These are phyloP conservation scores for Ophiobolus disseminans DNA, from an alignment of 2,329 filamentous ascomycete genomes.

Conservation along the genomic window DNA sequence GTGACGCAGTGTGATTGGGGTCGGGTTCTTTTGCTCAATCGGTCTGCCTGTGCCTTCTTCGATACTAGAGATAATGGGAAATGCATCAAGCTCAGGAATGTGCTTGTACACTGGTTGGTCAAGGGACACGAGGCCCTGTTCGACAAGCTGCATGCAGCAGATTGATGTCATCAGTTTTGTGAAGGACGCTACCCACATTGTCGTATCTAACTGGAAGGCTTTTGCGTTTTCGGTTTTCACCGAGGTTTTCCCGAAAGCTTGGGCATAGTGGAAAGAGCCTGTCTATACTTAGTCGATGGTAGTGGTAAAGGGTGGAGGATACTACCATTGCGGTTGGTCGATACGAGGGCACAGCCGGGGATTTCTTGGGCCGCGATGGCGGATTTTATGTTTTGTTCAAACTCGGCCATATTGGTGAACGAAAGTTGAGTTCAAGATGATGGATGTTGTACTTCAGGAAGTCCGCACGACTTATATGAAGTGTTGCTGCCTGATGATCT, in stretches of 20 bases:
- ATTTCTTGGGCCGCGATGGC: constrained; percentile 31
- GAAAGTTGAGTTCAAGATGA: neutral
- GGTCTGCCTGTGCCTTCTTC: constrained; percentile 28
- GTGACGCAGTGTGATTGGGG: constrained; percentile 41
- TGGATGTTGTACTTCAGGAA: neutral
- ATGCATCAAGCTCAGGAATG: constrained; percentile 42
- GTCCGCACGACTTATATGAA: neutral
- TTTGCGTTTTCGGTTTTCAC: constrained; percentile 25
- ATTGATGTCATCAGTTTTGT: constrained; percentile 50
- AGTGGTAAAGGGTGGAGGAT: neutral
- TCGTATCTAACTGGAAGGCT: constrained; percentile 30
- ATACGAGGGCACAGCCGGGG: constrained; percentile 32
- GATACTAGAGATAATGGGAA: constrained; percentile 35
- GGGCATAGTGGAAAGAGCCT: constrained; percentile 49
- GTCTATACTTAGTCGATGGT: neutral
- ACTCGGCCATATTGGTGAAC: constrained; percentile 21
- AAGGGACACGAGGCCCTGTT: constrained; percentile 39
- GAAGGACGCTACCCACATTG: constrained; percentile 50
- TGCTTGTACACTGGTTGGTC: constrained; percentile 42
- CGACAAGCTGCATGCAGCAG: constrained; percentile 44
- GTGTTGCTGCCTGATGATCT: neutral
- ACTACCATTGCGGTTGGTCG: constrained; percentile 36
- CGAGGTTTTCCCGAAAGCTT: constrained; percentile 45
- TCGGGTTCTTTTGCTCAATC: constrained; percentile 29
- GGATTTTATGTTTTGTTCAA: constrained; percentile 32